Base-by-base conservation (phyloP, 371 early-diverging fungal genomes). In the Lichtheimia ramosa region DNA sequence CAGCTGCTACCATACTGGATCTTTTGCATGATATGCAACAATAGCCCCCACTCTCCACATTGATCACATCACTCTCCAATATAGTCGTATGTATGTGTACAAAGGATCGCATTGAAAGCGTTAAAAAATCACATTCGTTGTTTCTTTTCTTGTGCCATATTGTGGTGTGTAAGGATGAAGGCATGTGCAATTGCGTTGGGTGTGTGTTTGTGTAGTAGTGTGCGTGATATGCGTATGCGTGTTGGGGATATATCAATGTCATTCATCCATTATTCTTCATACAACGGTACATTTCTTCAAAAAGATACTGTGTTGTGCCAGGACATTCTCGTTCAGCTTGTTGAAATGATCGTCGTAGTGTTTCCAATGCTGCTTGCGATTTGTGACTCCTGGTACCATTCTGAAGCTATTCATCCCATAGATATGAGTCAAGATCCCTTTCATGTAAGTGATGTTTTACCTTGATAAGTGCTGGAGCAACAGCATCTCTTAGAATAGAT, bases 1-100 rank as follows among this genome's bases (percentile, higher is more conserved):
- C 94, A 42, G 73, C 91, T 3, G 92, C 90, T 4, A 83, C 90
- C 15, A 62, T 94, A 18, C 64, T 94, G 53, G 94, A 93, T 72
- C 62, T 76, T 12, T 54, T 76, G 21, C 57, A 69, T 61, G 77
- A 71, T 46, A 54, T 49, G 54, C 27, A 58, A 24, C 48, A 58
- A 50, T n/a, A 54, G 15, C 18, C 0, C 34, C 10, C 34, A 8
- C 34, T 34, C 34, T 34, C 34, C 34, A 34, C 10, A 34, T 34
- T 8, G 34, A 6, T 34, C 0, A 10, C 34, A 2, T 10, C 28
- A 34, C 34, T 8, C 34, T 34, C 34, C 34, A 34, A 34, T 8
- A 8, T 34, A 34, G 34, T 34, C 34, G 10, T 34, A 34, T 34
- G 10, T 34, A 34, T 34, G 34, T 34, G 34, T 34, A 34, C 34